A percentile compares a stretch with the other conserved stretches of the same genome.
Evolutionary conservation across 495 filamentous ascomycete genomes (phyloP).

Genomic region (Daldinia loculata): DNA sequence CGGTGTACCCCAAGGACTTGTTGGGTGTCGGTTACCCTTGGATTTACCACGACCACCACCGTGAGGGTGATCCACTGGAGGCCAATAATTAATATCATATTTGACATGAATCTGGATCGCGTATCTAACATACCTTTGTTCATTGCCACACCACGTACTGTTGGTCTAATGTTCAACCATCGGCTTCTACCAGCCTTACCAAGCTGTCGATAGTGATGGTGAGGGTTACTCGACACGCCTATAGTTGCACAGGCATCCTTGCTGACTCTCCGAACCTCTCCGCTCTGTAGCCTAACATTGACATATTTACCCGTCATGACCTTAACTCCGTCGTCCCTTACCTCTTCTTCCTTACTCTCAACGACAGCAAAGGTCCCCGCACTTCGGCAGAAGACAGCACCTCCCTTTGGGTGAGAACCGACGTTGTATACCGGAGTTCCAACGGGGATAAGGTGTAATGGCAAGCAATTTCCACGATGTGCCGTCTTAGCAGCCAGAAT

Average conservation of each 20-base stretch:
- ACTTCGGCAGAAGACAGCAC: constrained; percentile 90
- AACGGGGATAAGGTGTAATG: constrained; percentile 91
- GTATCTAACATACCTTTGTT: constrained; percentile 73
- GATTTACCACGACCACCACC: constrained; percentile 98
- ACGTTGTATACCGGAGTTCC: constrained; percentile 91
- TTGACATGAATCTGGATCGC: not conserved
- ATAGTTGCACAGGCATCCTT: constrained; percentile 93
- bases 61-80: constrained; percentile 86
- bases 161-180: constrained; percentile 93
- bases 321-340: constrained; percentile 62
- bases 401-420: constrained; percentile 74
- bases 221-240: constrained; percentile 90
- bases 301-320: constrained; percentile 71
- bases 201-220: constrained; percentile 86
- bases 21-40: constrained; percentile 94
- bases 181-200: constrained; percentile 93
- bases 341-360: constrained; percentile 80
- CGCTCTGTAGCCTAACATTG: constrained; percentile 85
- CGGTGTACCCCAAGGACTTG: constrained; percentile 94
- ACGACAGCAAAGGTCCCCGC: constrained; percentile 91
- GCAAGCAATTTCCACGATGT: constrained; percentile 93
- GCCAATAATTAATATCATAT: constrained; percentile 39
- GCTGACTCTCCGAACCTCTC: constrained; percentile 86
- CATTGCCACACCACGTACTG: constrained; percentile 97
- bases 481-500: constrained; percentile 93